A percentile compares a stretch with the other conserved stretches of the same genome.
Evolutionary conservation across 306 rosid genomes (phyloP).

Genomic region (Quercus aquifolioides): DNA sequence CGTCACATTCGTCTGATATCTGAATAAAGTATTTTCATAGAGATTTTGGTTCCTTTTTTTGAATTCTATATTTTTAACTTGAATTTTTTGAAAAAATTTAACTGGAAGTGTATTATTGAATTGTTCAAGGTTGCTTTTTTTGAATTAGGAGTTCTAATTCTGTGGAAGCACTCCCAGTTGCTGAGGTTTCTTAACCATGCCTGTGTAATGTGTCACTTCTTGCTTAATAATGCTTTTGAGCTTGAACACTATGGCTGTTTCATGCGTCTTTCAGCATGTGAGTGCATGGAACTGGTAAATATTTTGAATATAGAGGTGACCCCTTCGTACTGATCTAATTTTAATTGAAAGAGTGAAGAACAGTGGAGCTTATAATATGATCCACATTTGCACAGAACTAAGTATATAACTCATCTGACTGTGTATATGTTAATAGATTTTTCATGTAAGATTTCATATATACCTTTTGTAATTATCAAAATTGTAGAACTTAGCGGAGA

Average conservation of each 20-base stretch:
- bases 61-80: neutral
- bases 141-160: neutral
- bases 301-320: neutral
- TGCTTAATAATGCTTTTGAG: neutral
- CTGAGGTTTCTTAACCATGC: neutral
- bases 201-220: neutral
- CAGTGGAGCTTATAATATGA: neutral
- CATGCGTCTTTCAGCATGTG: no score
- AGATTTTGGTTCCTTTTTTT: neutral
- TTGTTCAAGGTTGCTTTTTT: neutral
- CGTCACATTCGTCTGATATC: neutral
- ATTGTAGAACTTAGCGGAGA: slow-evolving; percentile 67
- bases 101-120: neutral
- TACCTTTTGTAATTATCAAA: slow-evolving; percentile 28
- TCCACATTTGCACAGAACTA: neutral
- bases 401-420: neutral
- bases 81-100: neutral
- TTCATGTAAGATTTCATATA: slow-evolving; percentile 2
- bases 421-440: neutral
- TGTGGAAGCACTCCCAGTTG: neutral
- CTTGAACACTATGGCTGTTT: no score
- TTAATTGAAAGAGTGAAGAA: neutral
- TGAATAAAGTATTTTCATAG: neutral
- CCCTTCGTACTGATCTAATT: neutral
- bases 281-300: neutral